Evolutionary conservation across 2,329 filamentous ascomycete genomes (phyloP).

Genomic region (Alternaria triticina): DNA sequence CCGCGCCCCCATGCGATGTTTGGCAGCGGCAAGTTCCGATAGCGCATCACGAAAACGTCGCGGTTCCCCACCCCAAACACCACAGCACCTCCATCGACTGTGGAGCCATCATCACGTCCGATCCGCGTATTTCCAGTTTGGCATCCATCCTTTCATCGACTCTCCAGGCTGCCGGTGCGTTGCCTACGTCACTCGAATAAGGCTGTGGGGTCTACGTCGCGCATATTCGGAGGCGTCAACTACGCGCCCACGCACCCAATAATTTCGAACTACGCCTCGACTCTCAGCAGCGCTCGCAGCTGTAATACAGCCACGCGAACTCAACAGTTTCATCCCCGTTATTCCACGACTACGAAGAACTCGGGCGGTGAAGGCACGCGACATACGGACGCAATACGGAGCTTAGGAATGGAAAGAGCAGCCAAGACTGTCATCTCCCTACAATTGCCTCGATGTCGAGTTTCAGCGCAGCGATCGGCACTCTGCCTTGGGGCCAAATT

Average conservation of each 20-base stretch:
- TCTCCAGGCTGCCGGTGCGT: neutral
- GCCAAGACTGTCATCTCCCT: neutral
- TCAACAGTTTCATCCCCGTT: neutral
- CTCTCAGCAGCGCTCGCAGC: neutral
- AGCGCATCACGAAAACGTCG: neutral
- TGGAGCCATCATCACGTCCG: neutral
- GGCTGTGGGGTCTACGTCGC: neutral
- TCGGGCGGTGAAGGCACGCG: neutral
- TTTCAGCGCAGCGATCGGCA: neutral
- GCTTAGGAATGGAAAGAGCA: neutral
- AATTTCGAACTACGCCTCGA: neutral
- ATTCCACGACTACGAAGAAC: neutral
- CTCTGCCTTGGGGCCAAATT: neutral
- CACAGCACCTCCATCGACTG: neutral
- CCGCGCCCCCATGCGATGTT: neutral
- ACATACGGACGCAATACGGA: neutral
- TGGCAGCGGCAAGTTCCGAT: neutral
- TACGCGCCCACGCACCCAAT: neutral
- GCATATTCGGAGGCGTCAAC: neutral
- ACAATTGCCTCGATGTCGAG: neutral
- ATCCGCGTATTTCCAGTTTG: neutral
- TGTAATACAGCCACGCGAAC: neutral
- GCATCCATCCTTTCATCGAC: neutral
- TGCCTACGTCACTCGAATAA: neutral
- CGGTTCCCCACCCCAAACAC: neutral